Evolutionary conservation across 176 grass and related monocot species (phyloP).

Genomic region (Cocos nucifera): DNA sequence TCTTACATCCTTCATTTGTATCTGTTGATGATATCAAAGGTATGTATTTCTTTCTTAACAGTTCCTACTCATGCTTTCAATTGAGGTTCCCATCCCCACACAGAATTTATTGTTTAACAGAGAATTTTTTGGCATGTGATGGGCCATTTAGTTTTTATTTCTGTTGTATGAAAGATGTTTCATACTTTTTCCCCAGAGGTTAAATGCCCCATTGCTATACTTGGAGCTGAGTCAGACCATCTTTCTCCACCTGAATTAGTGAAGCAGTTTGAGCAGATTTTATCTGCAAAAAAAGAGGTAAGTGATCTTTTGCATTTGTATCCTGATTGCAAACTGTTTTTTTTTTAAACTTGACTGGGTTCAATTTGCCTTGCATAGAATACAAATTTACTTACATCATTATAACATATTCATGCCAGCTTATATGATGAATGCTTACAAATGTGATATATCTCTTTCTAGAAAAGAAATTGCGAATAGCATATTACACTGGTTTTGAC

Average conservation of each 20-base stretch:
- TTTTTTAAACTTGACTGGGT: not conserved
- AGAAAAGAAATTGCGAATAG: too few relatives aligned
- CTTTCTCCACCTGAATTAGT: constrained; percentile 46
- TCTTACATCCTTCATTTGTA: constrained; percentile 59
- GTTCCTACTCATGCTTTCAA: not conserved
- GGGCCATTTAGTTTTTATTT: not conserved
- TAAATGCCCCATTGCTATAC: constrained; percentile 52
- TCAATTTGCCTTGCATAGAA: too few relatives aligned
- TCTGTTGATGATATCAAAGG: constrained; percentile 65
- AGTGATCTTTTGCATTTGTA: constrained; percentile 19
- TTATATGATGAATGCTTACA: too few relatives aligned
- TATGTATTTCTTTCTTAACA: not conserved
- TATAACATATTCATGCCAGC: too few relatives aligned
- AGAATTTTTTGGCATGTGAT: not conserved
- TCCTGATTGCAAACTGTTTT: not conserved
- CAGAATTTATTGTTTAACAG: not conserved
- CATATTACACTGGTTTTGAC: too few relatives aligned
- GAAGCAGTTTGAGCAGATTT: constrained; percentile 52
- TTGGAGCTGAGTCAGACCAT: constrained; percentile 60
- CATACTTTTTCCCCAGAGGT: constrained; percentile 28
- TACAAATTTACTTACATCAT: too few relatives aligned
- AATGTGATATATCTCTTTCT: too few relatives aligned
- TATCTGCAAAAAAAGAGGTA: constrained; percentile 47
- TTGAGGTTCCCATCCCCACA: not conserved
- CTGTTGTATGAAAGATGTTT: not conserved